Evolutionary conservation across 148 eudicot genomes (phyloP).

Genomic region (Fagopyrum esculentum): DNA sequence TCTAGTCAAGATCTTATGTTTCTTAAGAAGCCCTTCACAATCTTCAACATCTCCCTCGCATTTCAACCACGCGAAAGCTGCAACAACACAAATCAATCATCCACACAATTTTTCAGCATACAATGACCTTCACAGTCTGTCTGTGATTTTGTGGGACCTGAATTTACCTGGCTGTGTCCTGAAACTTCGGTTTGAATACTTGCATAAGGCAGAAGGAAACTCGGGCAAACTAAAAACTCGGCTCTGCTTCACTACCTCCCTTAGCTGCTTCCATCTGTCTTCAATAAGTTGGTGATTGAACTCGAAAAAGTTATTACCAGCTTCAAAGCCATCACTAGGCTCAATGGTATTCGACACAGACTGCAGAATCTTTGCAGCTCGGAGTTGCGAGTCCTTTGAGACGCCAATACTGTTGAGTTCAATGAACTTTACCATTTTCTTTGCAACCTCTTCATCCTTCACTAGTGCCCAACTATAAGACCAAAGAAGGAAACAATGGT

Average conservation of each 20-base stretch:
- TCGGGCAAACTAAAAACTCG: conserved; percentile 56
- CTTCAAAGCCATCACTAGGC: conserved; percentile 13
- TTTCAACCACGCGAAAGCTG: conserved; percentile 81
- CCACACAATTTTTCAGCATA: no score
- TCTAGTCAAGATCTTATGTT: conserved; percentile 56
- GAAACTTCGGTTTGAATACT: conserved; percentile 44
- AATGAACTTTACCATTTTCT: conserved; percentile 76
- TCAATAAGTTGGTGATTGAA: conserved; percentile 41
- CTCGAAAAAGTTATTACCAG: conserved; percentile 45
- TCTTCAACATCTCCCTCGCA: conserved; percentile 60
- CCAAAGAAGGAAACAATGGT: not conserved
- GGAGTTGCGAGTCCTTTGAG: conserved; percentile 88
- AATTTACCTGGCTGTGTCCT: conserved; percentile 69
- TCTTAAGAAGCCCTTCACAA: conserved; percentile 58
- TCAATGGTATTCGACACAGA: conserved; percentile 53
- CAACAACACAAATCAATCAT: not conserved
- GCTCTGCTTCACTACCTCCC: conserved; percentile 50
- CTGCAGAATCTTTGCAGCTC: conserved; percentile 82
- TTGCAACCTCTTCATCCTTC: conserved; percentile 68
- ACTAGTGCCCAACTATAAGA: conserved; percentile 89
- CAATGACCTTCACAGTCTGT: no score
- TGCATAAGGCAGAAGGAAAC: conserved; percentile 53
- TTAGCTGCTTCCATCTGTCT: conserved; percentile 64
- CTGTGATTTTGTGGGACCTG: not conserved
- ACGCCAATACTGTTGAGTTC: conserved; percentile 90